phyloP scores from a whole-genome alignment of 768 basidiomycete species.

The Rhodotorula kratochvilovae region DNA sequence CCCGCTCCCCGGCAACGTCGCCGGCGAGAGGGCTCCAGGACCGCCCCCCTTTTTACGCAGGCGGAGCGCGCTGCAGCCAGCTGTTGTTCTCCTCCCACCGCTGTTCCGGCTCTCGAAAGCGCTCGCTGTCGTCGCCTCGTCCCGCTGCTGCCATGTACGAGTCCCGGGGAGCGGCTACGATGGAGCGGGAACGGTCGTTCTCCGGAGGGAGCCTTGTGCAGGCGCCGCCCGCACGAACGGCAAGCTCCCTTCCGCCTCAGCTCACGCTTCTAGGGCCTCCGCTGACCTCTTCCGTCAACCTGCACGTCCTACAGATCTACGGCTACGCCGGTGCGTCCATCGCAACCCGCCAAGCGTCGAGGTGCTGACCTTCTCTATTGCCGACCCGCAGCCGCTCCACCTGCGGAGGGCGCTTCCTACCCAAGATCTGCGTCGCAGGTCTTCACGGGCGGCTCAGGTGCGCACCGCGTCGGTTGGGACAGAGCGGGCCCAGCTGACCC shows the following conservation, averaged over 20 bases:
- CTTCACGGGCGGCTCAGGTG: no score
- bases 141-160: neutral
- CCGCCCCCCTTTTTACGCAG: no score
- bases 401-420: no score
- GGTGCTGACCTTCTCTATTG: neutral
- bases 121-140: neutral
- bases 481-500: neutral
- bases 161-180: neutral
- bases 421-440: no score
- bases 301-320: neutral
- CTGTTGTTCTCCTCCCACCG: no score
- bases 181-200: neutral
- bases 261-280: neutral
- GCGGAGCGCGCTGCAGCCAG: no score
- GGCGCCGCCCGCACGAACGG: neutral
- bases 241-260: neutral
- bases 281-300: neutral
- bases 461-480: no score
- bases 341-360: accelerated
- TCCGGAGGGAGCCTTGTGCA: neutral
- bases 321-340: neutral
- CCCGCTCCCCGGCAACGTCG: no score
- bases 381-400: no score
- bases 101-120: no score
- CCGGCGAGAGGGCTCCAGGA: no score